These are phyloP conservation scores for Meripilus lineatus DNA, from an alignment of 1,284 basidiomycete species.

Conservation along the genomic window DNA sequence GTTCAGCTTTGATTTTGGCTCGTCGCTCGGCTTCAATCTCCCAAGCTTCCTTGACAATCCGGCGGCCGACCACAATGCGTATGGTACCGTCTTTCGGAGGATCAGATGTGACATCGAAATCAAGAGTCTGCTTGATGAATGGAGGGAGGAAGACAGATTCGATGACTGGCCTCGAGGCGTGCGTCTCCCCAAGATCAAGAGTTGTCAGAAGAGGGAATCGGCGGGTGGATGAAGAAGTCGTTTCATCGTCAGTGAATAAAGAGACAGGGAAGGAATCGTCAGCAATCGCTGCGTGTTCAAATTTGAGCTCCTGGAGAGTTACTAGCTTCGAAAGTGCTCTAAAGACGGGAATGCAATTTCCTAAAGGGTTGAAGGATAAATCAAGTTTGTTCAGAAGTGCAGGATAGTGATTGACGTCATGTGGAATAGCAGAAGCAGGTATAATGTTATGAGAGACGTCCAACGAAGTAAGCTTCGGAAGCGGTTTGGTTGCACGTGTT, in stretches of 20 bases:
- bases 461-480: conserved; percentile 57
- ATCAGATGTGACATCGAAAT: conserved; percentile 48
- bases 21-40: conserved; percentile 66
- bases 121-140: conserved; percentile 38
- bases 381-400: conserved; percentile 28
- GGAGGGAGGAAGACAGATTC: conserved; percentile 35
- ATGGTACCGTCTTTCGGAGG: conserved; percentile 47
- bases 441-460: conserved; percentile 65
- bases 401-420: conserved; percentile 25
- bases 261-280: conserved; percentile 51
- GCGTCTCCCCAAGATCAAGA: conserved; percentile 64
- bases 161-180: conserved; percentile 41
- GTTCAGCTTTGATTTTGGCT: conserved; percentile 26
- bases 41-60: conserved; percentile 66
- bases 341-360: conserved; percentile 33
- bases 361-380: conserved; percentile 37
- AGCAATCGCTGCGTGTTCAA: conserved; percentile 52
- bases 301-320: conserved; percentile 52
- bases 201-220: conserved; percentile 48
- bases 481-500: conserved; percentile 51
- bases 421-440: conserved; percentile 46
- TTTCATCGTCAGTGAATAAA: conserved; percentile 27
- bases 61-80: conserved; percentile 62
- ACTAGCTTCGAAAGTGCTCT: conserved; percentile 41
- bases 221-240: conserved; percentile 11